Evolutionary conservation across 2,329 filamentous ascomycete species (phyloP).

Genomic region (Aspergillus hiratsukae): DNA sequence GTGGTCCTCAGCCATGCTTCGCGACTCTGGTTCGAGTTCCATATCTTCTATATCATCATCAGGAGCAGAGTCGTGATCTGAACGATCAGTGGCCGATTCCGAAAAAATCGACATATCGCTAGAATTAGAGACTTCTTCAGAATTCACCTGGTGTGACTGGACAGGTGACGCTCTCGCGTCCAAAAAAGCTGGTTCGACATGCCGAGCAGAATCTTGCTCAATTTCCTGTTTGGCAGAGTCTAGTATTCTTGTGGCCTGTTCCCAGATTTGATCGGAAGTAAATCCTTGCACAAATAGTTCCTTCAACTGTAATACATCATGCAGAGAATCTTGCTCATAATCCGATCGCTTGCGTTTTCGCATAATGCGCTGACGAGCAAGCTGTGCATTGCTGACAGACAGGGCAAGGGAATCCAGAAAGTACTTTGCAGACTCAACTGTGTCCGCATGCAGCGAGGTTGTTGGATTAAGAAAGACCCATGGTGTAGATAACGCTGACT

Average conservation of each 20-base stretch:
- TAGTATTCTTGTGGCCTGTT: slow-evolving; percentile 83
- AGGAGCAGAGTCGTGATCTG: slow-evolving; percentile 7
- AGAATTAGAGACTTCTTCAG: slow-evolving; percentile 12
- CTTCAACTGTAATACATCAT: slow-evolving; percentile 66
- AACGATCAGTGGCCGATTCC: slow-evolving; percentile 11
- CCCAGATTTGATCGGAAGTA: slow-evolving; percentile 84
- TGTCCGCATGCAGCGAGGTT: slow-evolving; percentile 60
- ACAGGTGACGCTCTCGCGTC: slow-evolving; percentile 1
- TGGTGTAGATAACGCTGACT: slow-evolving; percentile 54
- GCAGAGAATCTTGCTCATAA: slow-evolving; percentile 41
- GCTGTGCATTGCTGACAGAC: slow-evolving; percentile 69
- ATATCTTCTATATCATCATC: slow-evolving; percentile 6
- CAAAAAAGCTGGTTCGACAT: slow-evolving; percentile 12
- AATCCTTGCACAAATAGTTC: slow-evolving; percentile 86
- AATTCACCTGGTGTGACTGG: slow-evolving; percentile 7
- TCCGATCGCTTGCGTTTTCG: slow-evolving; percentile 72
- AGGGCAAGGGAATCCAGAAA: slow-evolving; percentile 74
- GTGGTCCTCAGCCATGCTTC: slow-evolving; percentile 7
- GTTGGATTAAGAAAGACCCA: slow-evolving; percentile 75
- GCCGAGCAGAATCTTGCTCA: slow-evolving; percentile 40
- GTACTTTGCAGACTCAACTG: slow-evolving; percentile 71
- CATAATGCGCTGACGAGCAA: slow-evolving; percentile 60
- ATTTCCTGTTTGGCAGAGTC: slow-evolving; percentile 57
- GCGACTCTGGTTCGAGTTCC: slow-evolving; percentile 3
- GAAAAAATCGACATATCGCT: slow-evolving; percentile 12